phyloP scores from a whole-genome alignment of 2,329 filamentous ascomycete species.

The Talaromyces sp. region DNA sequence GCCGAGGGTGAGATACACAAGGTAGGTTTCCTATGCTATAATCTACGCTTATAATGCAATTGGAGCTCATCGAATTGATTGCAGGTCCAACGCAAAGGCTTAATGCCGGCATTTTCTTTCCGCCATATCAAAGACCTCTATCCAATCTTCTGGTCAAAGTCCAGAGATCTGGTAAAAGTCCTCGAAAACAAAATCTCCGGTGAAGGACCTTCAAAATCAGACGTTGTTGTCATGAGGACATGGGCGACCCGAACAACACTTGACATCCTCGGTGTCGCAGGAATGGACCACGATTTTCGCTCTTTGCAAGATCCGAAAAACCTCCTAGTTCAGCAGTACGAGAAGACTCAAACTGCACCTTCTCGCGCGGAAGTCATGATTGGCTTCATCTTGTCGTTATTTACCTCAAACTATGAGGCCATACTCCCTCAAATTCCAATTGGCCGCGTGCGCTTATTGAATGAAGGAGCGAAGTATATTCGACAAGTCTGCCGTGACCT shows the following conservation, averaged over 20 bases:
- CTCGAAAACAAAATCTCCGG: slow-evolving; percentile 49
- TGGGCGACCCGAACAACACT: slow-evolving; percentile 66
- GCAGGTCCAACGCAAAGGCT: slow-evolving; percentile 63
- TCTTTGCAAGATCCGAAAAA: slow-evolving; percentile 58
- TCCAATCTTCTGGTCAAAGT: slow-evolving; percentile 79
- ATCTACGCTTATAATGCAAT: not conserved
- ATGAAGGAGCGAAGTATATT: slow-evolving; percentile 53
- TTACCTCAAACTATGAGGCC: slow-evolving; percentile 44
- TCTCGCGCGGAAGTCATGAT: not conserved
- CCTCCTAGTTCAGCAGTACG: slow-evolving; percentile 45
- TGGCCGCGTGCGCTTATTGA: slow-evolving; percentile 62
- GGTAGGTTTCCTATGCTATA: slow-evolving; percentile 27
- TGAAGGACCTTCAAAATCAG: slow-evolving; percentile 21
- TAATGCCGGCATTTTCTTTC: slow-evolving; percentile 83
- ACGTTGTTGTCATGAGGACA: slow-evolving; percentile 49
- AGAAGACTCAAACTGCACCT: slow-evolving; percentile 17
- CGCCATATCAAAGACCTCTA: slow-evolving; percentile 81
- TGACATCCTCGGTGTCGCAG: slow-evolving; percentile 69
- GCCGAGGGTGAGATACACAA: slow-evolving; percentile 91
- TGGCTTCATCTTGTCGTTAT: slow-evolving; percentile 17
- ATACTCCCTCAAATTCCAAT: slow-evolving; percentile 59
- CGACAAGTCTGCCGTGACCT: slow-evolving; percentile 63
- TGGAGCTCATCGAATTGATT: not conserved
- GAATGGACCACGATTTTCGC: slow-evolving; percentile 66
- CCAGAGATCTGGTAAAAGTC: slow-evolving; percentile 59